Evolutionary conservation across 225 moss, liverwort and hornwort species (phyloP).

Genomic region (Climacium dendroides): DNA sequence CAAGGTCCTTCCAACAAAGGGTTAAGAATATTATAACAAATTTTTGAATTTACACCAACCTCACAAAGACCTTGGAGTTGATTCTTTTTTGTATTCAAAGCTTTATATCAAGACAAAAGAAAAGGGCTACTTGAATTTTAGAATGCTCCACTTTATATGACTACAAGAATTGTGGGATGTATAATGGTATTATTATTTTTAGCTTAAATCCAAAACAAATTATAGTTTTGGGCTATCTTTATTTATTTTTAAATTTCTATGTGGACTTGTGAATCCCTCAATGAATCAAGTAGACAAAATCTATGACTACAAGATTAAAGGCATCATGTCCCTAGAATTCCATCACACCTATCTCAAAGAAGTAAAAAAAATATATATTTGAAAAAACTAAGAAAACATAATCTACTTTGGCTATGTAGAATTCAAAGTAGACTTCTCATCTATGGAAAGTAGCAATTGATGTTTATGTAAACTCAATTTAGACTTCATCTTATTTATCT

Average conservation of each 20-base stretch:
- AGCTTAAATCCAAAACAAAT: neutral
- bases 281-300: neutral
- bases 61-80: neutral
- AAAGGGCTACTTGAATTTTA: neutral
- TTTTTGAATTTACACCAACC: neutral
- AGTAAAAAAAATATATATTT: neutral
- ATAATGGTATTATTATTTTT: too few species aligned
- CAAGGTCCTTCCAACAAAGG: neutral
- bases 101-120: fast-evolving
- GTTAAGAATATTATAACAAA: neutral
- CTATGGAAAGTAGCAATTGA: fast-evolving
- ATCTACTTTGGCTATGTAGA: neutral
- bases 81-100: neutral
- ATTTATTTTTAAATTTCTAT: neutral
- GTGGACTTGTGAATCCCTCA: fast-evolving
- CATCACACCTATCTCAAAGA: neutral
- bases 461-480: neutral
- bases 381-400: too few species aligned
- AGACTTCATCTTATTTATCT: neutral
- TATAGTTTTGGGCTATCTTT: neutral
- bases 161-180: fast-evolving
- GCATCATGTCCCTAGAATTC: fast-evolving
- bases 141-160: fast-evolving
- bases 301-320: fast-evolving
- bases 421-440: neutral